Evolutionary conservation across 2,329 filamentous ascomycete species (phyloP), one percentile per base, ranked within the genome.

Genomic region (Alternaria triticina): DNA sequence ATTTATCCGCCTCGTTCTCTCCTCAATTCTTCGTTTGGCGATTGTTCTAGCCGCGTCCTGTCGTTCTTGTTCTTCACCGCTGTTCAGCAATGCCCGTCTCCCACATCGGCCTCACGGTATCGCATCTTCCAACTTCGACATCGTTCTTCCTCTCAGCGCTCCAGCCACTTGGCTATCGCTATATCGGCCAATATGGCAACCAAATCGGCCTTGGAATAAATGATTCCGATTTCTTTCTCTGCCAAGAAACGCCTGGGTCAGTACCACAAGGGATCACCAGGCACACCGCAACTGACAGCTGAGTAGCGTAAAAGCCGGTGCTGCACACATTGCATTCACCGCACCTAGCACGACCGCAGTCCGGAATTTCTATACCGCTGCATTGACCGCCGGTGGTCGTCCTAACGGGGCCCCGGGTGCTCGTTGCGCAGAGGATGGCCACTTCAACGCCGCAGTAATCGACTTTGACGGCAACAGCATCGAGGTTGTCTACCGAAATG

Each of bases 401-500:
- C 85, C 87, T 23, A 86, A 88, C 71, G 86, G 86, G 33, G 83
- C 87, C 51, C 87, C 86, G 70, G 83, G 83, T 71, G 73, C 82
- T 74, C 83, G 87, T 60, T 85, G 86, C 74, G 80, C 82, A 17
- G 82, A 86, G 4, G 82, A 83, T 73, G 81, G 86, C 80, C 83
- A 88, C 82, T 85, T 89, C 80, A 89, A 88, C 66, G 87, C 88
- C 51, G 87, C 87, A 7, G 82, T 93, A 44, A 86, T 89, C 64
- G 93, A 97, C 79, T 86, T 92, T 58, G 93, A 97, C 81, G 92
- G 92, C 54, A 96, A 97, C 82, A 91, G 87, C 70, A 89, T 97
- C 76, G 92, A 96, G 75, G 91, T 92, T 28, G 88, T 94, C 54
- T 91, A 89, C 77, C 83, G 84, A 56, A 81, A 82, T 57, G 79